A percentile compares a stretch with the other conserved stretches of the same genome.
These are phyloP conservation scores for Penicillium cataractarum DNA, from an alignment of 495 filamentous ascomycete species.

Conservation along the genomic window DNA sequence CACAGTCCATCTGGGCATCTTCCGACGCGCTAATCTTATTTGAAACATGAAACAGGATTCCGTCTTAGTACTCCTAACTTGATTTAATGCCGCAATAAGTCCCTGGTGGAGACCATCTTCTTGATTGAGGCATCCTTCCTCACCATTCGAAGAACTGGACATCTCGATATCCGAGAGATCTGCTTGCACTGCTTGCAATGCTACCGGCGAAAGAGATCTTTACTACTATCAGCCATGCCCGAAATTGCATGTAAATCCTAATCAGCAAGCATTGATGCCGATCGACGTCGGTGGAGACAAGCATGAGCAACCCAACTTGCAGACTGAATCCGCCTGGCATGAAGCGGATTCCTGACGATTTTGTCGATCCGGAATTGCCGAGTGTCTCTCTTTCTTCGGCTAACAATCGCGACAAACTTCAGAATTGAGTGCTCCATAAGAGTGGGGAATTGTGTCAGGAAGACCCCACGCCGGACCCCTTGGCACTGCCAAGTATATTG, in stretches of 20 bases:
- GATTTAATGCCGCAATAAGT: too few species aligned
- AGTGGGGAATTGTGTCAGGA: not conserved
- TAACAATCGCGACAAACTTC: not conserved
- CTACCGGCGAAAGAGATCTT: not conserved
- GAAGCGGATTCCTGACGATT: not conserved
- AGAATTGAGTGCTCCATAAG: not conserved
- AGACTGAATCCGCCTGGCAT: not conserved
- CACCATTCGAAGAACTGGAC: too few species aligned
- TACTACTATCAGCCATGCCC: not conserved
- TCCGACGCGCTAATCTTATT: too few species aligned
- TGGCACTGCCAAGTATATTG: not conserved
- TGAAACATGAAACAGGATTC: too few species aligned
- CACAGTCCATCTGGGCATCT: too few species aligned
- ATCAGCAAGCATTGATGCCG: constrained; percentile 12
- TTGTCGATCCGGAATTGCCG: constrained; percentile 22
- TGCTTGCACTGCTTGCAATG: too few species aligned
- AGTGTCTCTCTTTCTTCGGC: not conserved
- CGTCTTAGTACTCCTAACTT: too few species aligned
- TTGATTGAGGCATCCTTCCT: too few species aligned
- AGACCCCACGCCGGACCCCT: constrained; percentile 3
- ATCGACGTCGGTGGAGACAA: constrained; percentile 11
- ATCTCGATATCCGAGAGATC: too few species aligned
- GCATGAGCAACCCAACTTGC: constrained; percentile 10
- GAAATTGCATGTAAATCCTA: not conserved
- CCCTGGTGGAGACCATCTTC: too few species aligned